phyloP scores from a whole-genome alignment of 2,329 filamentous ascomycete species.

The Scedosporium apiospermum region DNA sequence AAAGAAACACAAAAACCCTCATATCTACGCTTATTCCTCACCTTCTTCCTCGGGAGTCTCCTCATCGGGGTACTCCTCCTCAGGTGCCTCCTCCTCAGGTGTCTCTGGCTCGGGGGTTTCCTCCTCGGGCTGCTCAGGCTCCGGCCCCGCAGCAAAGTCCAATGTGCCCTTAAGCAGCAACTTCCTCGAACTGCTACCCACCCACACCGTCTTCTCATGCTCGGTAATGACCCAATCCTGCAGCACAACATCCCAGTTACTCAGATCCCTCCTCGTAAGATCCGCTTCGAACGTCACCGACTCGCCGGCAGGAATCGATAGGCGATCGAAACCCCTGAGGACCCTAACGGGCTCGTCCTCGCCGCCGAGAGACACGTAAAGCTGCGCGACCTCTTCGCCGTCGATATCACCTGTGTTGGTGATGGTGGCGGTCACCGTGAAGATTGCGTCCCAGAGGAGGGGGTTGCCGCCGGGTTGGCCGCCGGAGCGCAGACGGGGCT shows the following conservation, averaged over 20 bases:
- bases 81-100: background rate
- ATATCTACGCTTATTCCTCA: background rate
- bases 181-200: conserved; percentile 47
- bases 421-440: conserved; percentile 57
- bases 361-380: conserved; percentile 75
- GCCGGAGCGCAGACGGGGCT: conserved; percentile 41
- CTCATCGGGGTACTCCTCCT: background rate
- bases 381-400: conserved; percentile 65
- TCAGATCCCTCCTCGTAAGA: conserved; percentile 71
- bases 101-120: background rate
- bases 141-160: background rate
- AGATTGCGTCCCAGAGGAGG: conserved; percentile 59
- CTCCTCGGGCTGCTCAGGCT: background rate
- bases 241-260: conserved; percentile 70
- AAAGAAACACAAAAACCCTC: background rate
- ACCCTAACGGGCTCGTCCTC: conserved; percentile 56
- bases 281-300: conserved; percentile 56
- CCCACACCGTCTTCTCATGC: conserved; percentile 41
- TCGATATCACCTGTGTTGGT: conserved; percentile 58
- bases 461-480: conserved; percentile 54
- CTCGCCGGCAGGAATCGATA: conserved; percentile 61
- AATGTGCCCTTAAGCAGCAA: conserved; percentile 30
- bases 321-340: conserved; percentile 73
- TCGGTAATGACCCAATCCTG: conserved; percentile 74
- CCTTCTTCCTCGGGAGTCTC: background rate